A percentile compares a stretch with the other conserved stretches of the same genome.
These are phyloP conservation scores for Roridomyces roridus DNA, from an alignment of 768 basidiomycete species.

Conservation along the genomic window DNA sequence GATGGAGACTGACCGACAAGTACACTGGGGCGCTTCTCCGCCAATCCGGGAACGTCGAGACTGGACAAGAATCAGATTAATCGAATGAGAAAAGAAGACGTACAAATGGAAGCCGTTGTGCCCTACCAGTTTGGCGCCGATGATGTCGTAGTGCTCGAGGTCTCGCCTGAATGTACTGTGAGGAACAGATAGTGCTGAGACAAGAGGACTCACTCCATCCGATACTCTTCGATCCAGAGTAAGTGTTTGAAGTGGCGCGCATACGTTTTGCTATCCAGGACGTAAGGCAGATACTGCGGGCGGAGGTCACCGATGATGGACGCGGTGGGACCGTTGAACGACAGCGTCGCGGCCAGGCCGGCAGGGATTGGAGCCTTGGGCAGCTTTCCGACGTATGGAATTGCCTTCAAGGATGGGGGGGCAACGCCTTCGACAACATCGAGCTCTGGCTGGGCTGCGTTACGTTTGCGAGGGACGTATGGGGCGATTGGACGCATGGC, in stretches of 20 bases:
- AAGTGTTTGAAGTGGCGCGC: constrained; percentile 54
- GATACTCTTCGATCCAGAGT: constrained; percentile 61
- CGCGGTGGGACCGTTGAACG: constrained; percentile 31
- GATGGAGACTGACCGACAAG: constrained; percentile 50
- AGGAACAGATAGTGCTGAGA: background rate
- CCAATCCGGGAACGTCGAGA: constrained; percentile 54
- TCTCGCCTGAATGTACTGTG: constrained; percentile 39
- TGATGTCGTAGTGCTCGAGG: constrained; percentile 45
- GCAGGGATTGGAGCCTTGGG: constrained; percentile 48
- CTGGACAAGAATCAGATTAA: constrained; percentile 28
- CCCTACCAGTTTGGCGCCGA: constrained; percentile 36
- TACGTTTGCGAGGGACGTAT: constrained; percentile 48
- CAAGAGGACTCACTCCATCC: constrained; percentile 37
- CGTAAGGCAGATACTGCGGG: constrained; percentile 45
- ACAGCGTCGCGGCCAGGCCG: constrained; percentile 36
- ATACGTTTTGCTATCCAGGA: constrained; percentile 46
- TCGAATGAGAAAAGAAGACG: constrained; percentile 17
- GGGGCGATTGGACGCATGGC: constrained; percentile 50
- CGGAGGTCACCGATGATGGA: constrained; percentile 39
- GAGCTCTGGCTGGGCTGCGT: constrained; percentile 37
- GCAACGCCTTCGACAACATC: constrained; percentile 47
- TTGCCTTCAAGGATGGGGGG: constrained; percentile 46
- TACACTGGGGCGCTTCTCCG: constrained; percentile 64
- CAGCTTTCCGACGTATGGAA: constrained; percentile 48
- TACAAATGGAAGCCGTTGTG: constrained; percentile 45